Evolutionary conservation across 768 basidiomycete genomes (phyloP).

Genomic region (Mycena floridula): DNA sequence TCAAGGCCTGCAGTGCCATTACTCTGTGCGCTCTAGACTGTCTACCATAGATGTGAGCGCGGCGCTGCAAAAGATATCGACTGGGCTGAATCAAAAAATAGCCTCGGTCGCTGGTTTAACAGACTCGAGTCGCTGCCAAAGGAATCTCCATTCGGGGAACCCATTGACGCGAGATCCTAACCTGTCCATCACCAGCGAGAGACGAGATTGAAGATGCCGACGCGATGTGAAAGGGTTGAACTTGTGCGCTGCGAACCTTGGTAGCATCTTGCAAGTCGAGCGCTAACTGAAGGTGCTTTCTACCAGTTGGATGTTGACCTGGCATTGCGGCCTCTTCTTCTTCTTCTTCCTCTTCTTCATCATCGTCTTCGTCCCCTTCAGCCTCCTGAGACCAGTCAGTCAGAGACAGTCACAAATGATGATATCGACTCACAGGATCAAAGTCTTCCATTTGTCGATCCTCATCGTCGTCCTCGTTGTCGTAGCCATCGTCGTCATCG

Average conservation of each 20-base stretch:
- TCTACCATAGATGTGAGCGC: no score
- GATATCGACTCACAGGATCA: conserved; percentile 47
- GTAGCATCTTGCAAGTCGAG: background rate
- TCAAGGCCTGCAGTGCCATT: no score
- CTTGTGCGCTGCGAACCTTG: background rate
- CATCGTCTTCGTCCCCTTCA: conserved; percentile 44
- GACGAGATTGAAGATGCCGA: background rate
- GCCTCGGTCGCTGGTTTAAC: no score
- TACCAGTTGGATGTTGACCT: conserved; percentile 8
- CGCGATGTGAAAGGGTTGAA: background rate
- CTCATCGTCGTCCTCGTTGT: conserved; percentile 52
- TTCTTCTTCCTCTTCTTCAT: conserved; percentile 49
- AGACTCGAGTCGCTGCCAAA: no score
- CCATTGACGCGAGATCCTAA: background rate
- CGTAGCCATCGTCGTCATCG: conserved; percentile 62
- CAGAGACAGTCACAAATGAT: background rate
- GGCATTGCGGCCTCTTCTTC: conserved; percentile 15
- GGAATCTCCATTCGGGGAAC: background rate
- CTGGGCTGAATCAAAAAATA: no score
- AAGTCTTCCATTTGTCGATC: conserved; percentile 85
- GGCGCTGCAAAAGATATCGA: no score
- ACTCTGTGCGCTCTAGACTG: no score
- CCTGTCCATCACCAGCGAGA: background rate
- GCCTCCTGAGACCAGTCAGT: conserved; percentile 11
- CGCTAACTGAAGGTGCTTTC: background rate